These are phyloP conservation scores for Pichia inconspicua DNA, from an alignment of 1,139 yeast genomes.

Conservation along the genomic window DNA sequence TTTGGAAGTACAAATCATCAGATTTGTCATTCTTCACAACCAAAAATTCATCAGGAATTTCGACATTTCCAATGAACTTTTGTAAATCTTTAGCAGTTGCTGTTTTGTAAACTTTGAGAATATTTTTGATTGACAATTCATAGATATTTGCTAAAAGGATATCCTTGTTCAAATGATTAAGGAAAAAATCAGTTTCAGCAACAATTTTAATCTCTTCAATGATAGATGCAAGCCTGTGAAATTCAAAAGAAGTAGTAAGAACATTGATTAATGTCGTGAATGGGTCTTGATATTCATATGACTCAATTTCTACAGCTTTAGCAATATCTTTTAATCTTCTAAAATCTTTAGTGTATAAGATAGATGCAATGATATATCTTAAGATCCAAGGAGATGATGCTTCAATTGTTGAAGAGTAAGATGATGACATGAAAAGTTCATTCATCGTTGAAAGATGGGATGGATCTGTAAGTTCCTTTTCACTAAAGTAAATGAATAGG, in stretches of 20 bases:
- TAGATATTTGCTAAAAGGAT: slow-evolving; percentile 19
- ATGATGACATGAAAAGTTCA: slow-evolving; percentile 49
- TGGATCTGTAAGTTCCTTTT: slow-evolving; percentile 19
- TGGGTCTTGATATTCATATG: slow-evolving; percentile 55
- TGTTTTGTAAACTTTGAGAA: slow-evolving; percentile 21
- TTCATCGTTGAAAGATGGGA: slow-evolving; percentile 25
- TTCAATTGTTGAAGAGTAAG: slow-evolving; percentile 55
- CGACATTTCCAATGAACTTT: not conserved
- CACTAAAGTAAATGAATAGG: slow-evolving; percentile 49
- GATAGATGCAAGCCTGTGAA: slow-evolving; percentile 41
- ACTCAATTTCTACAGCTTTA: slow-evolving; percentile 49
- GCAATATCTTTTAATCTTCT: slow-evolving; percentile 50
- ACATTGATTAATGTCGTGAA: slow-evolving; percentile 47
- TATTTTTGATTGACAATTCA: slow-evolving; percentile 18
- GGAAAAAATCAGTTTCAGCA: slow-evolving; percentile 47
- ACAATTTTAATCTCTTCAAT: slow-evolving; percentile 39
- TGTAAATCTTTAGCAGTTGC: slow-evolving; percentile 16
- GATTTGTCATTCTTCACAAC: slow-evolving; percentile 1
- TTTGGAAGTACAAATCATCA: slow-evolving; percentile 37
- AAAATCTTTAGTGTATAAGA: slow-evolving; percentile 34
- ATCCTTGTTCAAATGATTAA: slow-evolving; percentile 29
- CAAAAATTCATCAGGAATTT: slow-evolving; percentile 10
- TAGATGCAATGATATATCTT: slow-evolving; percentile 53
- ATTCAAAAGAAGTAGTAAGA: slow-evolving; percentile 48
- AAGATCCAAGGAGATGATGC: slow-evolving; percentile 62